phyloP scores from a whole-genome alignment of 75 land plant genomes.

The Picea glauca region DNA sequence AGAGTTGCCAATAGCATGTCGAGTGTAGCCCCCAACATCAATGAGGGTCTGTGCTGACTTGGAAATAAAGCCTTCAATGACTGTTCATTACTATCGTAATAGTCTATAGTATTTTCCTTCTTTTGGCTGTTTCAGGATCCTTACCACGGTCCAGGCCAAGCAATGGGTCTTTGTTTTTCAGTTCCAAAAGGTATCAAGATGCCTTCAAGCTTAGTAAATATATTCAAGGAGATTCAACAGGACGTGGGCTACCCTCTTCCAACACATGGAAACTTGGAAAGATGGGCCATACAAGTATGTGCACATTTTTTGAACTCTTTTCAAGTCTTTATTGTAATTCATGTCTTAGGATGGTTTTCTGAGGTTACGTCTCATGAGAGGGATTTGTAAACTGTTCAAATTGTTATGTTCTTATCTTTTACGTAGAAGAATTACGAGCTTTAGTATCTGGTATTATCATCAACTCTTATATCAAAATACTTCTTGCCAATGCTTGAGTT shows the following conservation, averaged over 20 bases:
- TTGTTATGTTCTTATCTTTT: too few species aligned
- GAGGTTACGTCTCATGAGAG: too few species aligned
- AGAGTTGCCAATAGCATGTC: not conserved
- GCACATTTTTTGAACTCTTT: not conserved
- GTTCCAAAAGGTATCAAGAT: constrained; percentile 86
- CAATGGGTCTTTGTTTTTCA: constrained; percentile 97
- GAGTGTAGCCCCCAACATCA: not conserved
- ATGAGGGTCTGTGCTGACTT: not conserved
- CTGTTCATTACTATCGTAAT: not conserved
- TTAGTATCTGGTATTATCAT: too few species aligned
- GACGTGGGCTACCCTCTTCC: constrained; percentile 90
- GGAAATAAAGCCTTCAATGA: not conserved
- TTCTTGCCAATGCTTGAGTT: not conserved
- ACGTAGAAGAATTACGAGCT: too few species aligned
- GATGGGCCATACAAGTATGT: constrained; percentile 88
- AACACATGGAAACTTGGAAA: constrained; percentile 89
- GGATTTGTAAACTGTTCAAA: too few species aligned
- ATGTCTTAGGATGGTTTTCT: too few species aligned
- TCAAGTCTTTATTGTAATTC: too few species aligned
- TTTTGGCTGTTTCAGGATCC: constrained; percentile 62
- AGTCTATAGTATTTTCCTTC: constrained; percentile 1
- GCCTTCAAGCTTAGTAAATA: constrained; percentile 90
- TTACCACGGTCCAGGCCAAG: constrained; percentile 98
- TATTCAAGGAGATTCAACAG: constrained; percentile 82
- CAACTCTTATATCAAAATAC: not conserved